Evolutionary conservation across 495 filamentous ascomycete genomes (phyloP).

Genomic region (Penicillium mononematosum): DNA sequence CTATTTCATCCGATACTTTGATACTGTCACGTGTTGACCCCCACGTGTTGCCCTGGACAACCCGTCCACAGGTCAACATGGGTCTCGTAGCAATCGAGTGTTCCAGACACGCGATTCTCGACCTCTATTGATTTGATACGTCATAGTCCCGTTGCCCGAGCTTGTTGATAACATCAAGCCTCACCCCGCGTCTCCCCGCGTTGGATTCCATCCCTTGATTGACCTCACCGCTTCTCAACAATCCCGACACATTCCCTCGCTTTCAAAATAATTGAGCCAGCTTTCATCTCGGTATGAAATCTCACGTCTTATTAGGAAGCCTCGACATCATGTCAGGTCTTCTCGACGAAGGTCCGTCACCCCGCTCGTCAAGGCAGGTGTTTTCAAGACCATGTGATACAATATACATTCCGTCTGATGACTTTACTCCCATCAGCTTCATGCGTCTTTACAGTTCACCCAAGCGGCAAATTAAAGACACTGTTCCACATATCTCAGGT

Average conservation of each 20-base stretch:
- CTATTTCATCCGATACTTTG: neutral
- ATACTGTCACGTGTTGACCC: neutral
- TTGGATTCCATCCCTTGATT: conserved; percentile 11
- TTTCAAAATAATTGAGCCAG: neutral
- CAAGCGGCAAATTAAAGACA: conserved; percentile 14
- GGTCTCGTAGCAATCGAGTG: neutral
- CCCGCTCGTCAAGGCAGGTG: conserved; percentile 30
- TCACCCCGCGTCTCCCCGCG: conserved; percentile 5
- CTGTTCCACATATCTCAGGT: conserved; percentile 7
- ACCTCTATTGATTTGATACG: conserved; percentile 1
- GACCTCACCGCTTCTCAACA: conserved; percentile 14
- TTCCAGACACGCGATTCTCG: conserved; percentile 1
- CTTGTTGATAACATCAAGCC: neutral
- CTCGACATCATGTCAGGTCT: conserved; percentile 28
- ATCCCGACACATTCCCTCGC: neutral
- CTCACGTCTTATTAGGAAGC: neutral
- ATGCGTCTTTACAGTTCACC: conserved; percentile 43
- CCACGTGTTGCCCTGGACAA: conserved; percentile 26
- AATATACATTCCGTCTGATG: conserved; percentile 44
- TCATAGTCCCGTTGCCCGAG: neutral
- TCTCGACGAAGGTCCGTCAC: conserved; percentile 28
- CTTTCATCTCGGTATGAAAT: conserved; percentile 7
- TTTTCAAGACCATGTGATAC: conserved; percentile 33
- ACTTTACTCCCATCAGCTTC: conserved; percentile 41
- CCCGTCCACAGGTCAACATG: conserved; percentile 17